phyloP scores from a whole-genome alignment of 345 rosid species.

The Aquilaria sinensis region DNA sequence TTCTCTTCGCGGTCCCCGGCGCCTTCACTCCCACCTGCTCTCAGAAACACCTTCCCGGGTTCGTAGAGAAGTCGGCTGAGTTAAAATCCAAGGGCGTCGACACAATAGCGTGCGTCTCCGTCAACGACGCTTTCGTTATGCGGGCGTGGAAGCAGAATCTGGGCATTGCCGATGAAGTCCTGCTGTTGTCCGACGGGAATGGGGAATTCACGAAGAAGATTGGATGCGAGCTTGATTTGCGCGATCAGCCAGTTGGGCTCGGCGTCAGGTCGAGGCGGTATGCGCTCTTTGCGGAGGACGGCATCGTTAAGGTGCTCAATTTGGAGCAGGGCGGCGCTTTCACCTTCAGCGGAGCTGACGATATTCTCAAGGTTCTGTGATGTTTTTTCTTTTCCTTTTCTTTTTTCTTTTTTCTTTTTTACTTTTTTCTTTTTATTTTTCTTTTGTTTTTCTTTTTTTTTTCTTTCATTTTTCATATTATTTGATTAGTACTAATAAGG shows the following conservation, averaged over 20 bases:
- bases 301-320: constrained; percentile 74
- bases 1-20: constrained; percentile 88
- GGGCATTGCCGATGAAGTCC: constrained; percentile 63
- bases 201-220: constrained; percentile 71
- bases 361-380: constrained; percentile 70
- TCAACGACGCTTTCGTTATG: constrained; percentile 92
- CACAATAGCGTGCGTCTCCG: constrained; percentile 76
- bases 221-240: constrained; percentile 78
- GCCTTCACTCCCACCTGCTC: constrained; percentile 97
- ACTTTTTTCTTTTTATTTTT: too few species aligned
- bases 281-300: constrained; percentile 76
- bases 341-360: constrained; percentile 81
- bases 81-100: constrained; percentile 82
- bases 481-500: too few species aligned
- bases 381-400: not conserved
- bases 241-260: constrained; percentile 73
- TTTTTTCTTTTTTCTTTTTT: too few species aligned
- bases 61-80: constrained; percentile 71
- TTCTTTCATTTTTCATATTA: too few species aligned
- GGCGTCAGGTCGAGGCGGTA: constrained; percentile 82
- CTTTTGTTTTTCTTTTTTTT: too few species aligned
- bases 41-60: constrained; percentile 88
- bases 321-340: constrained; percentile 94
- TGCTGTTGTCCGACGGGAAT: constrained; percentile 67
- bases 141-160: constrained; percentile 75